A percentile compares a stretch with the other conserved stretches of the same genome.
phyloP scores from a whole-genome alignment of 1,139 yeast genomes.

The Candida mesenterica region DNA sequence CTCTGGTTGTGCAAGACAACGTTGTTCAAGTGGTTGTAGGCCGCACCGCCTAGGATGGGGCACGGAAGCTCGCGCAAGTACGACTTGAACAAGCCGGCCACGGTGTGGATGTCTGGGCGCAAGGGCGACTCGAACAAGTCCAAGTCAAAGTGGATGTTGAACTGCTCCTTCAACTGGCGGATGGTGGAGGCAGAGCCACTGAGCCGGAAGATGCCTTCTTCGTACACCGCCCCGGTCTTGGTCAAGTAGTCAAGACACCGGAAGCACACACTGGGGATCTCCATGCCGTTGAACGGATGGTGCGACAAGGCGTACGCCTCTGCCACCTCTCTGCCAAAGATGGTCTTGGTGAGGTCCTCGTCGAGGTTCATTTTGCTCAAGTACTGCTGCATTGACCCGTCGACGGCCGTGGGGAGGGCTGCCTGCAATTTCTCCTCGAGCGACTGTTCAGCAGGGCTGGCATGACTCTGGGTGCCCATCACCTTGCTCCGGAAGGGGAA shows the following conservation, averaged over 20 bases:
- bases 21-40: conserved; percentile 37
- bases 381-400: conserved; percentile 33
- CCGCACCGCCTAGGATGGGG: conserved; percentile 55
- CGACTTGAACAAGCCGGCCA: conserved; percentile 73
- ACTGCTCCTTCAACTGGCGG: conserved; percentile 66
- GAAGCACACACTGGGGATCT: conserved; percentile 74
- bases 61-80: conserved; percentile 72
- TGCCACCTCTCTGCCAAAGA: conserved; percentile 68
- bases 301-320: conserved; percentile 53
- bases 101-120: conserved; percentile 68
- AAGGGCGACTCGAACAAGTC: conserved; percentile 50
- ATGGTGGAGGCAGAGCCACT: conserved; percentile 88
- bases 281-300: conserved; percentile 40
- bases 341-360: conserved; percentile 31
- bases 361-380: conserved; percentile 42
- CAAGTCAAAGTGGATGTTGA: conserved; percentile 64
- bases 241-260: conserved; percentile 73
- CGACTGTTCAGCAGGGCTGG: conserved; percentile 4
- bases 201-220: conserved; percentile 88
- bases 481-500: conserved; percentile 52
- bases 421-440: conserved; percentile 4
- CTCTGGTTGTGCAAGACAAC: conserved; percentile 20
- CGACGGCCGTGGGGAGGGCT: conserved; percentile 11
- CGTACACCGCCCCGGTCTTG: conserved; percentile 68
- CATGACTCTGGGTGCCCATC: conserved; percentile 2